Percentiles rank a stretch among this genome's conserved stretches.
phyloP scores from a whole-genome alignment of 1,284 basidiomycete species.

The Paramarasmius palmivorus region DNA sequence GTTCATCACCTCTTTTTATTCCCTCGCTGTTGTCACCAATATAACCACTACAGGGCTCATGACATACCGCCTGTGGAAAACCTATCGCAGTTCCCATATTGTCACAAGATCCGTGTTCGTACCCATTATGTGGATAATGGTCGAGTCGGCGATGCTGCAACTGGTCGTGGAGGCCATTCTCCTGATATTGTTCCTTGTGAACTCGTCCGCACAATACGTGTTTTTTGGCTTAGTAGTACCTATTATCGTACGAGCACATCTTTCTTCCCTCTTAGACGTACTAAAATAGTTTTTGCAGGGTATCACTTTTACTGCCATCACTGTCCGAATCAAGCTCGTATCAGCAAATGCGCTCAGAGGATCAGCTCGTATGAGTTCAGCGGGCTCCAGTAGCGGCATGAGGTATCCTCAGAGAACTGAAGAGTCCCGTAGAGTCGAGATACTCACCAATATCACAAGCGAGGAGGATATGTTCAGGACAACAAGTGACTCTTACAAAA shows the following conservation, averaged over 20 bases:
- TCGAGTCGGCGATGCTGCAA: background rate
- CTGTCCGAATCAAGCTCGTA: background rate
- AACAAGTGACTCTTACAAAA: too few species aligned
- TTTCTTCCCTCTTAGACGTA: background rate
- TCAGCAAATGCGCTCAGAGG: too few species aligned
- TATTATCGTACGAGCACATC: background rate
- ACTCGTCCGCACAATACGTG: background rate
- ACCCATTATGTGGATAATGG: background rate
- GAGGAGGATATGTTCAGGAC: too few species aligned
- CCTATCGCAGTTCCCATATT: background rate
- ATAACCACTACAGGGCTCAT: background rate
- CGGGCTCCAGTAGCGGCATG: too few species aligned
- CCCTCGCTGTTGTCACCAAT: background rate
- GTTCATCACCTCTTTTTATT: background rate
- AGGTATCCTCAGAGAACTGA: too few species aligned
- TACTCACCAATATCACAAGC: too few species aligned
- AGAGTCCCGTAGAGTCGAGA: too few species aligned
- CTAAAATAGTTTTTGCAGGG: background rate
- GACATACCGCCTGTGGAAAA: background rate
- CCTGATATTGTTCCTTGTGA: background rate
- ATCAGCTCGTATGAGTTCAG: too few species aligned
- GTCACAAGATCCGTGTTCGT: background rate
- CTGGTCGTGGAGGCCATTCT: background rate
- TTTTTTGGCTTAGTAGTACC: background rate
- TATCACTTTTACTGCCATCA: background rate